Base-by-base conservation (phyloP, 202 grass and related monocot species). In the Brachypodium distachyon region DNA sequence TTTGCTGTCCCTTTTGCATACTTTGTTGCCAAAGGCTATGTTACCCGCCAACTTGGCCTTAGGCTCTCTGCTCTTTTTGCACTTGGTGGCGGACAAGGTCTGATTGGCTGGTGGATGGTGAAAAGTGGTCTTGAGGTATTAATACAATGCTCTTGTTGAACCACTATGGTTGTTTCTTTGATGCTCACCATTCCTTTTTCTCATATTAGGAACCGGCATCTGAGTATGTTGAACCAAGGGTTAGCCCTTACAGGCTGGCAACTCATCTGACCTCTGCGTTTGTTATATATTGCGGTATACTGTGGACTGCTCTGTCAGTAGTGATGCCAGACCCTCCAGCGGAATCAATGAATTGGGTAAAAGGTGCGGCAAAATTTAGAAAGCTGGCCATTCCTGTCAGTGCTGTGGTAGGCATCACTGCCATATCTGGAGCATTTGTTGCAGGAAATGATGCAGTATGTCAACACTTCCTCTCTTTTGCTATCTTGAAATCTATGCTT, bases 81-180 rank as follows among this genome's bases (percentile, higher is more conserved):
- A 6, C 91, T 98, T 83, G 96, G 96, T 78, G 91, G 77, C 57
- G 89, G 73, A 0, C 96, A 92, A 83, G 96, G 96, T 44, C 66
- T 99, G 16, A 85, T 99, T 75, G 96, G 96, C 37, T 99, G 96
- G 96, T 99, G 96, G 96, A 99, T 99, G 96, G 96, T 99, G 50
- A 95, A 95, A 89, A 99, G 96, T 76, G 96, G 91, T 74, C 89
- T 98, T 76, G 87, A 98, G 92, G 96, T 98, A 90, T 6, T 60
- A 75, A 8, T 27, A 53, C 21, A 51, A 81, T 34, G 13, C 16
- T 21, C 37, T 70, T 80, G 29, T 82, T 67, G 10, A 61, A 55
- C 53, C 82, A 66, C 10, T 74, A 39, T 26, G 27, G 85, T 76
- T 54, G 37, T 70, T 11, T 23, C 18, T 66, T 82, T 26, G 59